Base-by-base conservation (phyloP, 208 protist species). In the Eutreptiella sp. region DNA sequence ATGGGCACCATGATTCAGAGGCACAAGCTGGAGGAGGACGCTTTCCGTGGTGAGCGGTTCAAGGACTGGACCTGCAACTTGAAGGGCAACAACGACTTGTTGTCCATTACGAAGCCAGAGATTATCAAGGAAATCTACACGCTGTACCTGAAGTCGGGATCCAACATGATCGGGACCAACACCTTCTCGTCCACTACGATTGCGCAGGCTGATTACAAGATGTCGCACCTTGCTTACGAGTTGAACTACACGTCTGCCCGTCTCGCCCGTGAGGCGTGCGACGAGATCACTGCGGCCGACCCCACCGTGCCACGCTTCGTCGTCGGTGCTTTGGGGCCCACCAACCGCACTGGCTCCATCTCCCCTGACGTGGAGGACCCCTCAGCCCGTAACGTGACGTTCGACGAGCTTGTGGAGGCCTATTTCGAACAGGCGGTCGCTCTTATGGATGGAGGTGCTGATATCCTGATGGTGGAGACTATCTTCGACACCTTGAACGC, bases 81-180 rank as follows among this genome's bases (percentile, higher is more conserved):
- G n/a, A 94, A 96, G 70, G 94, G 94, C 38, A 96, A 97, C 74
- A 97, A 97, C 80, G 94, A 98, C 70, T 45, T 98, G 3, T 81
- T 98, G 24, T 78, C 57, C 35, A 69, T 97, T 33, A 96, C 90
- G 14, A 68, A 77, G 70, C 93, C 92, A 2, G 77, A 94, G 32
- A 78, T 93, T 36, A 90, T 97, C 61, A 50, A 70, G 19, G 73
- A 87, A 46, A 87, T 94, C 38, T 86, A 95, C 70, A 73, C 84
- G 63, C 62, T 78, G 33, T 97, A 96, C 73, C 76, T 95, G 24
- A 70, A 84, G 28, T 88, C 92, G 4, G 94, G 94, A 29, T 77
- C 94, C 11, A 88, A 97, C 75, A 84, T 98, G 33, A 71, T 94
- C 58, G 91, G 95, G 76, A 98, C 94, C 14, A 96, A 97, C 84